A percentile compares a stretch with the other conserved stretches of the same genome.
Conservation (phyloP, 2,329 filamentous ascomycete genomes). For the Pseudopithomyces maydicus region DNA sequence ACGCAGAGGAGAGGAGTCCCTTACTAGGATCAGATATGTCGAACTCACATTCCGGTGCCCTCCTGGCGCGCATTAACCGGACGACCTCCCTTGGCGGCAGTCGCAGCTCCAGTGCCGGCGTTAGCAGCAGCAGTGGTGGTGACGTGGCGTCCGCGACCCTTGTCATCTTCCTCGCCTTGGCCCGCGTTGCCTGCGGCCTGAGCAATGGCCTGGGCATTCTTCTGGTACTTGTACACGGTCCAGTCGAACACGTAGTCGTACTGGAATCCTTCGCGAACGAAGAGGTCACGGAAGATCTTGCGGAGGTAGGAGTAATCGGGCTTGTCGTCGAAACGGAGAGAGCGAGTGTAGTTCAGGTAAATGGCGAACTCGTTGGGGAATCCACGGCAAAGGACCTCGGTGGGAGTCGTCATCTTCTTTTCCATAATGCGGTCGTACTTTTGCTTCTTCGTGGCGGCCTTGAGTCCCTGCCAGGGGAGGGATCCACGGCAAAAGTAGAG, state of each 20-base stretch:
- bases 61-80: conserved; percentile 80
- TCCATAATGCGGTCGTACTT: conserved; percentile 99
- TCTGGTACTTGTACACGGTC: conserved; percentile 99
- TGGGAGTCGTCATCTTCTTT: conserved; percentile 99
- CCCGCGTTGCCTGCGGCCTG: conserved; percentile 72
- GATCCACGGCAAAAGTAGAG: conserved; percentile 99
- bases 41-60: conserved; percentile 96
- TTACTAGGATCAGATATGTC: conserved; percentile 80
- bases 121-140: conserved; percentile 69
- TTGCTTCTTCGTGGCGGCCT: conserved; percentile 99
- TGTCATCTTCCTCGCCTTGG: conserved; percentile 75
- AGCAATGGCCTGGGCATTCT: conserved; percentile 94
- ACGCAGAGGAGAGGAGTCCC: conserved; percentile 85
- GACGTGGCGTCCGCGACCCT: conserved; percentile 62
- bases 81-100: conserved; percentile 67
- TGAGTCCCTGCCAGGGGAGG: conserved; percentile 97
- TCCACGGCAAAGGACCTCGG: conserved; percentile 96
- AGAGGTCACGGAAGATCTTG: conserved; percentile 99
- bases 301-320: conserved; percentile 99
- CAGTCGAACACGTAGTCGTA: conserved; percentile 99
- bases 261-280: conserved; percentile 98
- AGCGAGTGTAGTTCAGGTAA: conserved; percentile 98
- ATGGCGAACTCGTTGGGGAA: conserved; percentile 99
- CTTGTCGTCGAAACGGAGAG: conserved; percentile 98
- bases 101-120: conserved; percentile 61